Evolutionary conservation across 768 basidiomycete species (phyloP).

Genomic region (Pleurotus citrinopileatus): DNA sequence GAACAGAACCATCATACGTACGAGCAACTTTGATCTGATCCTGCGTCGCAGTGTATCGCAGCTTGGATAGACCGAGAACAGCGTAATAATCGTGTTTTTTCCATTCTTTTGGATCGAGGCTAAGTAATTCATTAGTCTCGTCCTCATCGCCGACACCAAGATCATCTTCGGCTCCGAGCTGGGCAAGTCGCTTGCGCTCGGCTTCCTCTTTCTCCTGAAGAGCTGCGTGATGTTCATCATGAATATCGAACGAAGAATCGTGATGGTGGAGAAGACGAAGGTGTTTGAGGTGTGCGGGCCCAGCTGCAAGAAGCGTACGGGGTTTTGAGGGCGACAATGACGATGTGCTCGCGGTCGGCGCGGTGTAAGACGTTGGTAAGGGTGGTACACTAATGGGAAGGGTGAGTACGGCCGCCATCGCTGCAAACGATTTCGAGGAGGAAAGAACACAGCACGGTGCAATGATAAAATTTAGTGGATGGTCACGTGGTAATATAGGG

Average conservation of each 20-base stretch:
- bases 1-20: constrained; percentile 40
- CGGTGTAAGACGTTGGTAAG: constrained; percentile 42
- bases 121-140: constrained; percentile 66
- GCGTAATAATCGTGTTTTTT: constrained; percentile 99
- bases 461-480: neutral
- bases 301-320: constrained; percentile 71
- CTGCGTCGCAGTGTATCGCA: constrained; percentile 81
- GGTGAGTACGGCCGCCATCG: constrained; percentile 25
- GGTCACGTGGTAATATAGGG: neutral
- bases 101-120: constrained; percentile 96
- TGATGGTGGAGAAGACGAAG: constrained; percentile 74
- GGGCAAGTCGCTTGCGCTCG: constrained; percentile 47
- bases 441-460: neutral
- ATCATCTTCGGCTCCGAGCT: constrained; percentile 69
- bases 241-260: constrained; percentile 76
- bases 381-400: constrained; percentile 27
- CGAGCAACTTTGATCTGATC: constrained; percentile 97
- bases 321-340: constrained; percentile 33
- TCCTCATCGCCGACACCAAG: constrained; percentile 91
- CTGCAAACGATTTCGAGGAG: neutral
- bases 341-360: constrained; percentile 33
- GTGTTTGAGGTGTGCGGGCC: constrained; percentile 83
- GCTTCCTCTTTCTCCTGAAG: constrained; percentile 36
- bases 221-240: constrained; percentile 61
- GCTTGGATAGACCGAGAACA: constrained; percentile 89